Evolutionary conservation across 179 eudicot genomes (phyloP).

Genomic region (Amaranthus tricolor): DNA sequence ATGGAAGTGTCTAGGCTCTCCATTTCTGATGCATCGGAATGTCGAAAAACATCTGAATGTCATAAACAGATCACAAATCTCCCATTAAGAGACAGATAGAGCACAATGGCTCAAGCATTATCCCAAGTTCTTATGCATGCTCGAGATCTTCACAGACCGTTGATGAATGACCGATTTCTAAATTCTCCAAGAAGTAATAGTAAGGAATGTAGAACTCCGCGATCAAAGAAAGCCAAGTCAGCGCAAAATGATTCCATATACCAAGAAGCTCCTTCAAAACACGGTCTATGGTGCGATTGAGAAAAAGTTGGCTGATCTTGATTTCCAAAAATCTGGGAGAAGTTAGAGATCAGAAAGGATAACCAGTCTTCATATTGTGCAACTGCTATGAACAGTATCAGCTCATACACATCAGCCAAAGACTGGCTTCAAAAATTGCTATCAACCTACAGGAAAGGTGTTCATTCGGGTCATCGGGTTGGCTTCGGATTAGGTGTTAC

Average conservation of each 20-base stretch:
- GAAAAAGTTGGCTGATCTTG: slow-evolving; percentile 35
- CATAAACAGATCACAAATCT: slow-evolving; percentile 29
- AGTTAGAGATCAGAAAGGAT: slow-evolving; percentile 18
- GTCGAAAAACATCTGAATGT: slow-evolving; percentile 24
- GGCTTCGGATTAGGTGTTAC: too few relatives aligned
- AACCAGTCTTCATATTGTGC: background rate
- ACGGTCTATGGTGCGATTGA: slow-evolving; percentile 41
- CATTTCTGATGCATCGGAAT: background rate
- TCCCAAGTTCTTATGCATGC: slow-evolving; percentile 14
- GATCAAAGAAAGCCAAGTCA: slow-evolving; percentile 9
- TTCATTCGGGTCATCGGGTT: too few relatives aligned
- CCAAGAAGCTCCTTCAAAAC: slow-evolving; percentile 23
- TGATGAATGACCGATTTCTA: slow-evolving; percentile 20
- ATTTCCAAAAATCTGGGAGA: slow-evolving; percentile 38
- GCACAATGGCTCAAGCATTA: slow-evolving; percentile 10
- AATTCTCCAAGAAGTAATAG: slow-evolving; percentile 27
- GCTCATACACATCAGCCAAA: slow-evolving; percentile 9
- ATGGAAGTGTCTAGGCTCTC: slow-evolving; percentile 32
- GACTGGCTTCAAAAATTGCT: slow-evolving; percentile 7
- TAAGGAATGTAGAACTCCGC: slow-evolving; percentile 24
- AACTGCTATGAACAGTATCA: slow-evolving; percentile 5
- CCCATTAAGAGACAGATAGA: slow-evolving; percentile 5
- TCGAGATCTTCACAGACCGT: slow-evolving; percentile 38
- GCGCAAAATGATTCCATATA: background rate
- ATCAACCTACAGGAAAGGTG: too few relatives aligned